These are phyloP conservation scores for Aspergillus sp. DNA, from an alignment of 2,329 filamentous ascomycete genomes.

Conservation along the genomic window DNA sequence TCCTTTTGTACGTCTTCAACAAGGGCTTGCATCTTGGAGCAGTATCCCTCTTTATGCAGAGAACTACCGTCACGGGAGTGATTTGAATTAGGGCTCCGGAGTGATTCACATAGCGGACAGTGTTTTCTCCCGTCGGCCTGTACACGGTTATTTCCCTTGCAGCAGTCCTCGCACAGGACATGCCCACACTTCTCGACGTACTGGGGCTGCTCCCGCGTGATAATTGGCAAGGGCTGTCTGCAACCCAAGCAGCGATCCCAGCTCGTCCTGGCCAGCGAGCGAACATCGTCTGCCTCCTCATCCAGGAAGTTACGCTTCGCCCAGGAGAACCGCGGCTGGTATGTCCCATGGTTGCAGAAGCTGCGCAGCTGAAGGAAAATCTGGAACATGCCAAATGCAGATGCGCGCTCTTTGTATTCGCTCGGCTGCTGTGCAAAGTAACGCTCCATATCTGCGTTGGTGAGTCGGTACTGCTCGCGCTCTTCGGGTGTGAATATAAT, in stretches of 20 bases:
- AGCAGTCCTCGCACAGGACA: slow-evolving; percentile 8
- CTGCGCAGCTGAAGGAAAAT: slow-evolving; percentile 15
- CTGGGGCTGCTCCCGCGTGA: neutral
- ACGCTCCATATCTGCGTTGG: neutral
- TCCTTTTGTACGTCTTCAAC: slow-evolving; percentile 33
- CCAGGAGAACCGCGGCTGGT: slow-evolving; percentile 5
- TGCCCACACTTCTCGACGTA: slow-evolving; percentile 9
- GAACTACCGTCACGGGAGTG: neutral
- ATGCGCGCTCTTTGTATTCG: neutral
- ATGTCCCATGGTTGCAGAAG: slow-evolving; percentile 10
- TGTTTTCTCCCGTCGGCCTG: neutral
- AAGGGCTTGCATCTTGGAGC: slow-evolving; percentile 17
- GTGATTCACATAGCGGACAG: neutral
- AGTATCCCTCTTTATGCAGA: neutral
- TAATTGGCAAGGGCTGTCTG: neutral
- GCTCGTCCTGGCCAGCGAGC: slow-evolving; percentile 4
- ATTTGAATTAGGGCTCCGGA: neutral
- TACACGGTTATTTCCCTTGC: neutral
- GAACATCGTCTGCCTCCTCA: slow-evolving; percentile 2
- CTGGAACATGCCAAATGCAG: slow-evolving; percentile 48
- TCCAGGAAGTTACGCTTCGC: slow-evolving; percentile 1
- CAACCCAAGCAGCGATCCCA: slow-evolving; percentile 2
- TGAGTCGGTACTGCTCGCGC: neutral
- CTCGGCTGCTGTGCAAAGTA: neutral
- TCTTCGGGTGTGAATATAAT: neutral